Base-by-base conservation (phyloP, 2,329 filamentous ascomycete species). In the Periconia sp. region DNA sequence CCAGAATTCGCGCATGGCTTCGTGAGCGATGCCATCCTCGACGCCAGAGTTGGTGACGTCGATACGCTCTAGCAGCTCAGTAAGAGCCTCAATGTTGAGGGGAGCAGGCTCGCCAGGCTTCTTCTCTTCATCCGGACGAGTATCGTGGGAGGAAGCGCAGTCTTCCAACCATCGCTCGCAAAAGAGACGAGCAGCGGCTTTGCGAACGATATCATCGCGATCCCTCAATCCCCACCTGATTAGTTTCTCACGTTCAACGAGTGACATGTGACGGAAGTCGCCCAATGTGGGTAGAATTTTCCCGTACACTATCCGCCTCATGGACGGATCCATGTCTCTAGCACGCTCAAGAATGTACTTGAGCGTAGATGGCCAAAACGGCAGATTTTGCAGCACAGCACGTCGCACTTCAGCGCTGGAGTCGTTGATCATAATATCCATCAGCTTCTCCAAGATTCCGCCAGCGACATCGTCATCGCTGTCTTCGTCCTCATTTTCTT, bases 111-210 rank as follows among this genome's bases (percentile, higher is more conserved):
- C 63, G 14, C 63, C 81, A 1, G 83, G 81, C 6, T 83, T 76
- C 45, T 64, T 74, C 45, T 80, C 78, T 6, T 82, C 80, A 45
- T 82, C 81, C 30, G 82, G 82, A 10, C 85, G 84, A 17, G 81
- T 79, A 37, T 86, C 82, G 8, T 81, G 78, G 1, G 83, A 80
- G 2, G 88, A 88, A 6, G 90, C 92, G 64, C 92, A 97, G 68
- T 97, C 91, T 69, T 97, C 93, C 56, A 99, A 93, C 94, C 94
- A 99, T n/a, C 91, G 85, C 68, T 97, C 92, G 56, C 89, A 86
- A 77, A 99, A 99, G 7, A 97, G 80, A 44, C 90, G 88, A 8
- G 90, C 91, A 3, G 94, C 90, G 9, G 93, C 93, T 72, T 96
- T 96, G 49, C 92, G 86, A 13, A 99, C 94, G 62, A 89, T 91